phyloP scores from a whole-genome alignment of 1,284 basidiomycete genomes.

The Agaricales sp. region DNA sequence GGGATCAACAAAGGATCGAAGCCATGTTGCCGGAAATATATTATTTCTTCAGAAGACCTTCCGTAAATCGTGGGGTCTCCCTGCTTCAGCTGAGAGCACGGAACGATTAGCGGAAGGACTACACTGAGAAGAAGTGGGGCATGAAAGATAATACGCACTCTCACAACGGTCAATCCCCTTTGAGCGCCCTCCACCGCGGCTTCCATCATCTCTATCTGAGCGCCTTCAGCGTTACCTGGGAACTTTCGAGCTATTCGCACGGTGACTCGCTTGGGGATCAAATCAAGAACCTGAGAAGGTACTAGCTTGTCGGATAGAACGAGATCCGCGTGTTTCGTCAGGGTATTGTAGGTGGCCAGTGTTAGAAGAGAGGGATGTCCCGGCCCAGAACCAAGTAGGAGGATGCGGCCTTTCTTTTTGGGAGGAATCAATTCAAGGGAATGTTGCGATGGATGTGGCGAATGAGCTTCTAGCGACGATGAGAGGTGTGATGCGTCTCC shows the following conservation, averaged over 20 bases:
- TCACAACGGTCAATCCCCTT: conserved; percentile 78
- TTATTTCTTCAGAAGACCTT: conserved; percentile 87
- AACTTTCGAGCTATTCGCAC: conserved; percentile 91
- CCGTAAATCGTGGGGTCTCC: conserved; percentile 96
- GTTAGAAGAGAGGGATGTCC: conserved; percentile 92
- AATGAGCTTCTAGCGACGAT: conserved; percentile 11
- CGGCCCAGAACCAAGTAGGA: conserved; percentile 90
- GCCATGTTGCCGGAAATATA: conserved; percentile 82
- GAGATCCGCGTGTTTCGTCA: conserved; percentile 74
- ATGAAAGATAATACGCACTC: no score
- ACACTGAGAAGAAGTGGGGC: no score
- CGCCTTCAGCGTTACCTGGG: conserved; percentile 93
- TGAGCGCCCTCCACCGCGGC: conserved; percentile 76
- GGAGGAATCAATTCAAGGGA: conserved; percentile 20
- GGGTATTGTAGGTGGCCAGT: conserved; percentile 71
- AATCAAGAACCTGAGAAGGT: conserved; percentile 75
- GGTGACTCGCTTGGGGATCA: conserved; percentile 71
- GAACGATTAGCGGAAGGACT: conserved; percentile 5
- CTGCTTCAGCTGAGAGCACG: conserved; percentile 89
- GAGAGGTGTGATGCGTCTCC: conserved; percentile 21
- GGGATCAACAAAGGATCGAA: conserved; percentile 82
- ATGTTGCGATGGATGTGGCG: conserved; percentile 15
- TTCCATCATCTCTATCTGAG: conserved; percentile 91
- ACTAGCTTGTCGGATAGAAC: conserved; percentile 98
- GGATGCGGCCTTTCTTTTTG: conserved; percentile 52